Evolutionary conservation across 2,329 filamentous ascomycete genomes (phyloP).

Genomic region (Peltaster fructicola): DNA sequence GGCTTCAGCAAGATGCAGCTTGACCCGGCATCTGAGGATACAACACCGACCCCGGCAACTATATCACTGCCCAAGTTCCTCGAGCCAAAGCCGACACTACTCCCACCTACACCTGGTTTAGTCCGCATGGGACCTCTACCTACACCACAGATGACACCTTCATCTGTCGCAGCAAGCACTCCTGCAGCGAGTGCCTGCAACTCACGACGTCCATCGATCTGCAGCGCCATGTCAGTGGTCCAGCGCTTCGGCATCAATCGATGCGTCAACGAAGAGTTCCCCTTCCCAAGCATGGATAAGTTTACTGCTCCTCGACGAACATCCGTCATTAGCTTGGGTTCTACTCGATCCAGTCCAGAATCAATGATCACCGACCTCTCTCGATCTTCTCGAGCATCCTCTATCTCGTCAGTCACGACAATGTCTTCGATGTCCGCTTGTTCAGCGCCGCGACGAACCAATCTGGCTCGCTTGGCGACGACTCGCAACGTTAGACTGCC

Average conservation of each 20-base stretch:
- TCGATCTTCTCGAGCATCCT: slow-evolving; percentile 36
- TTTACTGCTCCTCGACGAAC: slow-evolving; percentile 21
- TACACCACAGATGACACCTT: slow-evolving; percentile 45
- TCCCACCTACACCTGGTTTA: slow-evolving; percentile 36
- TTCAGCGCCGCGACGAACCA: slow-evolving; percentile 32
- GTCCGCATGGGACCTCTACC: slow-evolving; percentile 38
- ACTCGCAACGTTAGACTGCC: slow-evolving; percentile 31
- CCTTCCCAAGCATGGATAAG: slow-evolving; percentile 13
- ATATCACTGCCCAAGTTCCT: slow-evolving; percentile 26
- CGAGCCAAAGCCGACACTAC: slow-evolving; percentile 33
- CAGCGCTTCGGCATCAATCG: slow-evolving; percentile 37
- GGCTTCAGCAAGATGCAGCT: slow-evolving; percentile 7
- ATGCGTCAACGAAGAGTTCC: slow-evolving; percentile 33
- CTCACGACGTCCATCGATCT: slow-evolving; percentile 38
- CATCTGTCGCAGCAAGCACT: slow-evolving; percentile 34
- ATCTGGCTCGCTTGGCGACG: slow-evolving; percentile 34
- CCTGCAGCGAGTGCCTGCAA: slow-evolving; percentile 42
- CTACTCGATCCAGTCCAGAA: slow-evolving; percentile 39
- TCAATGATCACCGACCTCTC: slow-evolving; percentile 44
- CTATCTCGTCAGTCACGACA: slow-evolving; percentile 36
- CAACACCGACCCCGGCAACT: slow-evolving; percentile 25
- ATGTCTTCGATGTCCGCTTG: slow-evolving; percentile 22
- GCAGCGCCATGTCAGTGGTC: slow-evolving; percentile 39
- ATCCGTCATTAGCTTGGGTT: slow-evolving; percentile 34
- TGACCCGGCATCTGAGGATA: slow-evolving; percentile 22